Percentiles rank a stretch among this genome's conserved stretches.
Evolutionary conservation across 345 rosid genomes (phyloP).

Genomic region (Physaria fendleri): DNA sequence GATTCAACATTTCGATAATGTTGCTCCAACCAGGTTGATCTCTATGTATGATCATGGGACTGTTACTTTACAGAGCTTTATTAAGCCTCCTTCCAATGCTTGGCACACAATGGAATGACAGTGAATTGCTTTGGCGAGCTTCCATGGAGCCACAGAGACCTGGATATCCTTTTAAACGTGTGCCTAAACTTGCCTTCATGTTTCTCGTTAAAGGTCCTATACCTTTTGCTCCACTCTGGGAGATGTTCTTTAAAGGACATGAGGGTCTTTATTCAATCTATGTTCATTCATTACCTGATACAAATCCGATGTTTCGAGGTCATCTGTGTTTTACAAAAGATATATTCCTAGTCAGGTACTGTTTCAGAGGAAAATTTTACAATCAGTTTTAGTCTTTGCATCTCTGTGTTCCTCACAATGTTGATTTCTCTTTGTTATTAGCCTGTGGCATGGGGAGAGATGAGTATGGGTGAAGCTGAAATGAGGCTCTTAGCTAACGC

Average conservation of each 20-base stretch:
- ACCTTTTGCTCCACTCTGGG: slow-evolving; percentile 92
- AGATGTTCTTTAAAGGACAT: slow-evolving; percentile 68
- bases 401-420: slow-evolving; percentile 8
- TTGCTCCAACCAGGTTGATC: slow-evolving; percentile 30
- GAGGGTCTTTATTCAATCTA: slow-evolving; percentile 61
- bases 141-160: slow-evolving; percentile 51
- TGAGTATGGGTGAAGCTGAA: slow-evolving; percentile 96
- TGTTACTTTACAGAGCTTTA: slow-evolving; percentile 33
- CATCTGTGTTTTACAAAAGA: slow-evolving; percentile 67
- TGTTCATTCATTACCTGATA: slow-evolving; percentile 65
- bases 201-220: slow-evolving; percentile 83
- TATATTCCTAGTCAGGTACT: slow-evolving; percentile 93
- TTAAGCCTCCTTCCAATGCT: slow-evolving; percentile 49
- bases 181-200: slow-evolving; percentile 91
- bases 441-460: slow-evolving; percentile 85
- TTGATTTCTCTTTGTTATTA: slow-evolving; percentile 18
- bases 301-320: slow-evolving; percentile 35
- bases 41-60: slow-evolving; percentile 30
- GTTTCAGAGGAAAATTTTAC: background rate
- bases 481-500: slow-evolving; percentile 88
- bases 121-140: slow-evolving; percentile 80
- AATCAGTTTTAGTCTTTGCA: background rate
- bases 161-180: slow-evolving; percentile 57
- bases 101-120: slow-evolving; percentile 75
- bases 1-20: slow-evolving; percentile 27